phyloP scores from a whole-genome alignment of 192 early-diverging fungal species.

The Backusella australiensis region DNA sequence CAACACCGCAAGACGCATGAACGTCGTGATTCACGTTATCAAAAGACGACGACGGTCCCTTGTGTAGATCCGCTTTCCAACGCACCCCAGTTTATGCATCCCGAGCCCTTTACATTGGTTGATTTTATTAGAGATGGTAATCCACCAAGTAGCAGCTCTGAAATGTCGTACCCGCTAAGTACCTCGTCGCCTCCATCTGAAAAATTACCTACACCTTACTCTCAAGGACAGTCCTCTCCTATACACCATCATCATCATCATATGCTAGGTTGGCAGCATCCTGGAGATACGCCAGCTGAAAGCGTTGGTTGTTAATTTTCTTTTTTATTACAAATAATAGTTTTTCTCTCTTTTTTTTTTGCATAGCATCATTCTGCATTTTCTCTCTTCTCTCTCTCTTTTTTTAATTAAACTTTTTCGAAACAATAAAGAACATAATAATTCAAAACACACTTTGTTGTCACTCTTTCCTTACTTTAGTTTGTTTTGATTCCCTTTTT shows the following conservation, averaged over 20 bases:
- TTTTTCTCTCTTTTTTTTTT: neutral
- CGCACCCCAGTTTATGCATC: conserved; percentile 10
- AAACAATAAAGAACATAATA: neutral
- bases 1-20: conserved; percentile 55
- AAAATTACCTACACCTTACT: neutral
- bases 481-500: neutral
- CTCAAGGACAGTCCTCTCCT: neutral
- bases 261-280: conserved; percentile 26
- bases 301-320: conserved; percentile 18
- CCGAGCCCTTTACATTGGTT: conserved; percentile 1
- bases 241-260: conserved; percentile 11
- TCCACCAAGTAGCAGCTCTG: neutral
- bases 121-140: conserved; percentile 11
- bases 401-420: neutral
- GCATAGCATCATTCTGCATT: neutral
- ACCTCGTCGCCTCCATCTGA: neutral
- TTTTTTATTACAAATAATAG: neutral
- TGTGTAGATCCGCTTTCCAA: neutral
- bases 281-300: conserved; percentile 20
- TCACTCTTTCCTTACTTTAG: neutral
- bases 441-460: neutral
- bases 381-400: neutral
- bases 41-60: neutral
- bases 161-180: neutral
- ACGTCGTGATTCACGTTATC: conserved; percentile 18